A percentile compares a stretch with the other conserved stretches of the same genome.
Evolutionary conservation across 106 monocot genomes (phyloP).

Genomic region (Platanthera guangdongensis): DNA sequence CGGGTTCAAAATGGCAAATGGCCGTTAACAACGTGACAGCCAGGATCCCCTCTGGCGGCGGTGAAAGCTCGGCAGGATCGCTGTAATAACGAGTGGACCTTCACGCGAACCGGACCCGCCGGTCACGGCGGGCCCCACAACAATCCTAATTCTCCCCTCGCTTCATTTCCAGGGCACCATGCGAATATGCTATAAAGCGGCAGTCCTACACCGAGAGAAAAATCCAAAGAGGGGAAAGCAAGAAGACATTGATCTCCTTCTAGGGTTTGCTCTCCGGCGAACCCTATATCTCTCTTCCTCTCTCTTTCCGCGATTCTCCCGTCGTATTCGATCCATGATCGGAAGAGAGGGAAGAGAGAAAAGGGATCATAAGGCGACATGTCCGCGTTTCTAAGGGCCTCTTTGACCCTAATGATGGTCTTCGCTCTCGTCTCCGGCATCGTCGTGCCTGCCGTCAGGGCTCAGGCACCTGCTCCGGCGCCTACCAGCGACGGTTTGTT

Average conservation of each 20-base stretch:
- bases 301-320: background rate
- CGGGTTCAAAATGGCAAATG: too few species aligned
- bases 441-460: slow-evolving; percentile 19
- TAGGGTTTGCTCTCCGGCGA: too few species aligned
- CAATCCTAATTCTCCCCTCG: background rate
- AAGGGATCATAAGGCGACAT: background rate
- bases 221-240: background rate
- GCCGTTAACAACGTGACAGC: too few species aligned
- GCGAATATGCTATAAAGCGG: background rate
- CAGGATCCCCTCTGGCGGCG: too few species aligned
- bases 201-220: background rate
- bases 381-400: slow-evolving; percentile 10
- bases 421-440: slow-evolving; percentile 20
- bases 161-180: background rate
- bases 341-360: slow-evolving; percentile 7
- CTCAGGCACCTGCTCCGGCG: slow-evolving; percentile 27
- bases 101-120: background rate
- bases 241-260: background rate
- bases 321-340: background rate
- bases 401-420: slow-evolving; percentile 4
- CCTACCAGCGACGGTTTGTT: slow-evolving; percentile 27
- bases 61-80: too few species aligned
- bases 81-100: too few species aligned
- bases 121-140: background rate
- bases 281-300: background rate